A percentile compares a stretch with the other conserved stretches of the same genome.
Conservation (phyloP, 1,284 basidiomycete species). For the Agroathelia rolfsii region DNA sequence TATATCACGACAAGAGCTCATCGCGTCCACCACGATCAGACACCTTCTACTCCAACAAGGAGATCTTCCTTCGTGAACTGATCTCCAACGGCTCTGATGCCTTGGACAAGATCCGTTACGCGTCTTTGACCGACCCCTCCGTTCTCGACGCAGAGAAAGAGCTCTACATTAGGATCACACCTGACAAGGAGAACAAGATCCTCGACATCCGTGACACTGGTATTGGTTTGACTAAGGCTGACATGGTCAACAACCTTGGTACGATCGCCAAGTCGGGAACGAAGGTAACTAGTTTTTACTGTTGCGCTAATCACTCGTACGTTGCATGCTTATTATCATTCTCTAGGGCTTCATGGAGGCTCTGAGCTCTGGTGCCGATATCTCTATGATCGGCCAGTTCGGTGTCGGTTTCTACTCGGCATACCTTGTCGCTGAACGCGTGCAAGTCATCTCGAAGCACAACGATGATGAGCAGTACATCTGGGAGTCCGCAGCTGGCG, state of each 20-base stretch:
- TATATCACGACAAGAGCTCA: neutral
- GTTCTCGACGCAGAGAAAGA: constrained; percentile 85
- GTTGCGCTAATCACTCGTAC: constrained; percentile 7
- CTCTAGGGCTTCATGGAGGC: constrained; percentile 96
- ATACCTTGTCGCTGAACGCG: constrained; percentile 97
- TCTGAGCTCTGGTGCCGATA: constrained; percentile 92
- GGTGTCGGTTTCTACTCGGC: constrained; percentile 99
- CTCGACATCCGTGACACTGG: constrained; percentile 93
- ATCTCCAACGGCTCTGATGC: constrained; percentile 93
- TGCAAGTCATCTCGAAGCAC: constrained; percentile 99
- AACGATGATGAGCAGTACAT: constrained; percentile 99
- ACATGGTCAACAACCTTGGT: constrained; percentile 98
- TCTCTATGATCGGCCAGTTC: constrained; percentile 90
- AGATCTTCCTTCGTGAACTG: constrained; percentile 94
- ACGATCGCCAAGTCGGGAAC: constrained; percentile 98
- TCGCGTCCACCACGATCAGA: constrained; percentile 34
- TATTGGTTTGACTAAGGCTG: constrained; percentile 98
- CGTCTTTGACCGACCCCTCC: constrained; percentile 84
- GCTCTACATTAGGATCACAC: constrained; percentile 85
- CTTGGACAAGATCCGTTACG: constrained; percentile 93
- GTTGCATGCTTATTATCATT: constrained; percentile 10
- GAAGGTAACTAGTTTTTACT: constrained; percentile 41
- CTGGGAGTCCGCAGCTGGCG: constrained; percentile 99
- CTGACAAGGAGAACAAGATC: constrained; percentile 93
- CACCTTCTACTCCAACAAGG: constrained; percentile 98